Percentiles rank a stretch among this genome's conserved stretches.
Evolutionary conservation across 2,329 filamentous ascomycete genomes (phyloP).

Genomic region (Neopestalotiopsis clavispora): DNA sequence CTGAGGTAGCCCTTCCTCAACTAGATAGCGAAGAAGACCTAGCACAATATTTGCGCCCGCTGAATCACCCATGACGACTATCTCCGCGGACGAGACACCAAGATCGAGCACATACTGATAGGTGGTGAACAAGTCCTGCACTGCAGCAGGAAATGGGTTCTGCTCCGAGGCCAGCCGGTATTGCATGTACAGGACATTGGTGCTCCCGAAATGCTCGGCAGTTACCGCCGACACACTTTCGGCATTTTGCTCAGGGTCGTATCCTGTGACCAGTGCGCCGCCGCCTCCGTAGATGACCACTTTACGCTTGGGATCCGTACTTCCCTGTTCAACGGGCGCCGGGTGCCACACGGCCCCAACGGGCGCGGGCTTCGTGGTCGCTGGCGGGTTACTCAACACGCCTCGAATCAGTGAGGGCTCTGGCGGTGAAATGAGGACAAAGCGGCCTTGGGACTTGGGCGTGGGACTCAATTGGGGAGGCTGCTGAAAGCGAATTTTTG

Average conservation of each 20-base stretch:
- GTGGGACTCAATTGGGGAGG: slow-evolving; percentile 20
- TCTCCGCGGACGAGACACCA: slow-evolving; percentile 22
- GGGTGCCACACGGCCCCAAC: slow-evolving; percentile 25
- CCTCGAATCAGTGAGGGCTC: slow-evolving; percentile 17
- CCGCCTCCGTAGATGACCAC: slow-evolving; percentile 22
- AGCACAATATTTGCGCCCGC: slow-evolving; percentile 26
- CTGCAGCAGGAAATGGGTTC: slow-evolving; percentile 25
- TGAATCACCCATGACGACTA: slow-evolving; percentile 27
- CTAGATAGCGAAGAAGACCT: slow-evolving; percentile 25
- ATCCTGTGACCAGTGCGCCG: slow-evolving; percentile 25
- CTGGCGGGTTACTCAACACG: slow-evolving; percentile 17
- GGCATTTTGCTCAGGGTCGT: slow-evolving; percentile 17
- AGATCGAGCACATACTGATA: slow-evolving; percentile 25
- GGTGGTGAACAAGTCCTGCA: slow-evolving; percentile 23
- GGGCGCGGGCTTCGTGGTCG: slow-evolving; percentile 21
- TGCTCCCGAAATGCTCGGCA: slow-evolving; percentile 17
- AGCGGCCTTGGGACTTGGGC: slow-evolving; percentile 20
- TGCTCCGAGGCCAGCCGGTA: slow-evolving; percentile 23
- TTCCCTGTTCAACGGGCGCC: not conserved
- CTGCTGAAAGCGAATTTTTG: slow-evolving; percentile 19
- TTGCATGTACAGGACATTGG: slow-evolving; percentile 21
- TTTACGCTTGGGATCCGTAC: slow-evolving; percentile 1
- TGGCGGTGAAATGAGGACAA: slow-evolving; percentile 20
- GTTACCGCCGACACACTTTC: slow-evolving; percentile 9
- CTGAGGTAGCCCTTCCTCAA: slow-evolving; percentile 19